Conservation (phyloP, 2,329 filamentous ascomycete species). For the Atkinsonella hypoxylon region DNA sequence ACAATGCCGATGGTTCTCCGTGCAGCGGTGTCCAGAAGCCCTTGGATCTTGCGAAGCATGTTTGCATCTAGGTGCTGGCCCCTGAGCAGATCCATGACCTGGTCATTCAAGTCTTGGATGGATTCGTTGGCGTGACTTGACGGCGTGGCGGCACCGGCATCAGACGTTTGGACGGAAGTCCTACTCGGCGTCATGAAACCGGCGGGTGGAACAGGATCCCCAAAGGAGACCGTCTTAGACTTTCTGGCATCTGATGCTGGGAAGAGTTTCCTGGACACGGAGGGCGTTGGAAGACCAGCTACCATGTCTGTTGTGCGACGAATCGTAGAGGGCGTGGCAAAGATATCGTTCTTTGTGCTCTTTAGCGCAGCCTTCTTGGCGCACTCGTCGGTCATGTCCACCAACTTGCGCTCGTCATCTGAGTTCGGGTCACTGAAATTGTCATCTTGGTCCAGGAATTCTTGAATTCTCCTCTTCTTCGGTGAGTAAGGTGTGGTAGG, state of each 20-base stretch:
- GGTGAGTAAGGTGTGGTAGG: slow-evolving; percentile 12
- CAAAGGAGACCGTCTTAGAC: slow-evolving; percentile 21
- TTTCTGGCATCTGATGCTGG: slow-evolving; percentile 18
- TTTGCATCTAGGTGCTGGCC: slow-evolving; percentile 27
- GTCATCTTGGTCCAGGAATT: slow-evolving; percentile 14
- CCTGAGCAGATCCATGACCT: slow-evolving; percentile 38
- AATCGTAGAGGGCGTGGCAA: slow-evolving; percentile 16
- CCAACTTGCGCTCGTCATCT: slow-evolving; percentile 28
- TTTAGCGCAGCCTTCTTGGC: slow-evolving; percentile 14
- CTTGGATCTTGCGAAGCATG: slow-evolving; percentile 25
- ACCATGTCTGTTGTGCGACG: slow-evolving; percentile 12
- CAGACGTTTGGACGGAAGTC: not conserved
- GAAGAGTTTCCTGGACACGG: slow-evolving; percentile 25
- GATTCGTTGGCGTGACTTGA: slow-evolving; percentile 10
- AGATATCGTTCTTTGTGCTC: slow-evolving; percentile 3
- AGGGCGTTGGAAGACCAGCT: slow-evolving; percentile 20
- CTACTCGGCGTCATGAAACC: not conserved
- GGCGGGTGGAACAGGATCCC: slow-evolving; percentile 9
- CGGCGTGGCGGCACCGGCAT: not conserved
- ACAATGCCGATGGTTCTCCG: slow-evolving; percentile 47
- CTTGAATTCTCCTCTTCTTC: slow-evolving; percentile 17
- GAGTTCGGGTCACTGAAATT: slow-evolving; percentile 23
- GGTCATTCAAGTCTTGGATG: slow-evolving; percentile 26
- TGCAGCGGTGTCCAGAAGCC: slow-evolving; percentile 41
- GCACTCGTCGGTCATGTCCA: slow-evolving; percentile 23